phyloP scores from a whole-genome alignment of 2,329 filamentous ascomycete genomes.

The Verticillium albo-atrum region DNA sequence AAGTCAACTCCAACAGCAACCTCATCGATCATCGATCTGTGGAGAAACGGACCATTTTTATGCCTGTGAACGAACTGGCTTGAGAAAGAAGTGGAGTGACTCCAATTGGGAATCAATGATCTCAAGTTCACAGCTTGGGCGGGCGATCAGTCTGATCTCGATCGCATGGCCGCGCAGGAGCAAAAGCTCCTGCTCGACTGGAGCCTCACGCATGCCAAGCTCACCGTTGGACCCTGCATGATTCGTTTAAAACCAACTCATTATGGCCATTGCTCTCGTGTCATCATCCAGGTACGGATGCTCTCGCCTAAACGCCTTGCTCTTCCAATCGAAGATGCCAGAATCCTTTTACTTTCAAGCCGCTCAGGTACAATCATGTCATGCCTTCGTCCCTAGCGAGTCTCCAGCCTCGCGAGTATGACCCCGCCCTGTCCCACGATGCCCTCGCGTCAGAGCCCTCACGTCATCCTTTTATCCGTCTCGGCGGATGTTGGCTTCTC shows the following conservation, averaged over 20 bases:
- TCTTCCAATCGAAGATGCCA: not conserved
- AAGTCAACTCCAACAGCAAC: constrained; percentile 9
- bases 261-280: not conserved
- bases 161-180: constrained; percentile 1
- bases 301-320: constrained; percentile 7
- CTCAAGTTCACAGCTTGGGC: not conserved
- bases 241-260: not conserved
- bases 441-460: constrained; percentile 4
- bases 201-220: not conserved
- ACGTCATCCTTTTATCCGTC: constrained; percentile 45
- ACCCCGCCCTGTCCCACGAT: not conserved
- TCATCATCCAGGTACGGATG: constrained; percentile 4
- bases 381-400: not conserved
- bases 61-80: not conserved
- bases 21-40: constrained; percentile 4
- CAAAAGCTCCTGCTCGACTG: constrained; percentile 3
- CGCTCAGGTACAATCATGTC: not conserved
- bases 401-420: not conserved
- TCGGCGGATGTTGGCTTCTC: constrained; percentile 49
- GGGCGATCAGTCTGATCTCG: not conserved
- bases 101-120: not conserved
- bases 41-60: constrained; percentile 1
- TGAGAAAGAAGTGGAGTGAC: constrained; percentile 5
- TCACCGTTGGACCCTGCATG: not conserved
- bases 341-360: not conserved